Evolutionary conservation across 352 stramenopile genomes (phyloP), one percentile per base, ranked within the genome.

Genomic region (Pythium rhizo-oryzae): DNA sequence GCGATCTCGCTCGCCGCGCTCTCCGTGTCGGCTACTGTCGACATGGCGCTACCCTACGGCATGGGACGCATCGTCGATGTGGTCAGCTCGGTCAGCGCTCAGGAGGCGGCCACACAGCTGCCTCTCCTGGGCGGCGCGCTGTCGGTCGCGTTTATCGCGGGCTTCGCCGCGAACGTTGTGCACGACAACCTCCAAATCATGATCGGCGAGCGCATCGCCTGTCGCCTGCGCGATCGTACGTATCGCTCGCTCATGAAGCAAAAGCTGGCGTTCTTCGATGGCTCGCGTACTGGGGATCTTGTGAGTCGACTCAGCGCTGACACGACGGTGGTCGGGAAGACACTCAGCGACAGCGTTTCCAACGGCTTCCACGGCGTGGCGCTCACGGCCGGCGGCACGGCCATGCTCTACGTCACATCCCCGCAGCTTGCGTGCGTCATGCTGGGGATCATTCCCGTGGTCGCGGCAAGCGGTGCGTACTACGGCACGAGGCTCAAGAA

Each of bases 191-290:
- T 82, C 23, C 92, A 78, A 71, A 92, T 91, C 56, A 93, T 96
- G 86, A 94, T 94, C 60, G 88, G 86, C 66, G 88, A 94, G 71
- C 79, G 88, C 60, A 93, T 96, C 72, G 87, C 84, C 28, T 91
- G 87, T 59, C 81, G 85, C 2, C 72, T 96, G 25, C 77, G 88
- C 49, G 85, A 93, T 63, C 76, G 85, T 56, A 91, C 85, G 54
- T 96, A 94, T 70, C 80, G 72, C 43, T 92, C 85, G 11, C 90
- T 96, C 54, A 50, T 96, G 56, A 72, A 66, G 28, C 94, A 98
- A 65, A 94, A 98, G 49, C 65, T 96, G 30, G 80, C 77, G 11
- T 98, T 98, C 76, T 98, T 98, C 51, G 95, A 98, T 75, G 33
- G 63, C 18, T 92, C 81, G 6, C 85, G 90, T 58, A 97, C 91